These are phyloP conservation scores for Lactifluus pinguis DNA, from an alignment of 768 basidiomycete species.

Conservation along the genomic window DNA sequence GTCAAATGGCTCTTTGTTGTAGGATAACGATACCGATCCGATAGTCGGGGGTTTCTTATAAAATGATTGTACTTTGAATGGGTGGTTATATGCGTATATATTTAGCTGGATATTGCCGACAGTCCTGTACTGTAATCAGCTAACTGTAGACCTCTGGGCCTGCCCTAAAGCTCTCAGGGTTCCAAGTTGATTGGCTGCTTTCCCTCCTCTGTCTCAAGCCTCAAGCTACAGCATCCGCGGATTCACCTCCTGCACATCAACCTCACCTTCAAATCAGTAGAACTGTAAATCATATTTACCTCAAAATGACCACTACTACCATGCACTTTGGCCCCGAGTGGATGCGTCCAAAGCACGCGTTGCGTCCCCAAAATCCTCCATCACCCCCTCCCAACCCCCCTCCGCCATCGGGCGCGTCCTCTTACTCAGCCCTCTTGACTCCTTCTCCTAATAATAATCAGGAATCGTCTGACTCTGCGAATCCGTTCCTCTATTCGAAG, in stretches of 20 bases:
- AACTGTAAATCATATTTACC: not conserved
- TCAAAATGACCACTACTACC: constrained; percentile 48
- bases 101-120: no score
- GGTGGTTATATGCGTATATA: no score
- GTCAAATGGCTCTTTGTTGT: no score
- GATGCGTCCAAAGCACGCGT: constrained; percentile 76
- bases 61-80: no score
- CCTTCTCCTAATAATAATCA: constrained; percentile 38
- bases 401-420: constrained; percentile 44
- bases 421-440: constrained; percentile 64
- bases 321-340: constrained; percentile 92
- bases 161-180: constrained; percentile 10
- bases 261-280: not conserved
- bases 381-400: constrained; percentile 41
- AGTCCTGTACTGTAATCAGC: no score
- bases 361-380: constrained; percentile 47
- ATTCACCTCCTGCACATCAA: not conserved
- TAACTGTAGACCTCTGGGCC: not conserved
- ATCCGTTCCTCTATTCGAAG: constrained; percentile 82
- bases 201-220: not conserved
- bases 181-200: constrained; percentile 7
- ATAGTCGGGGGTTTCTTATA: no score
- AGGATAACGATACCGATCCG: no score
- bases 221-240: not conserved
- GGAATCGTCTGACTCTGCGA: constrained; percentile 53